phyloP scores from a whole-genome alignment of 805 yeast genomes.

The Teunomyces cretensis region DNA sequence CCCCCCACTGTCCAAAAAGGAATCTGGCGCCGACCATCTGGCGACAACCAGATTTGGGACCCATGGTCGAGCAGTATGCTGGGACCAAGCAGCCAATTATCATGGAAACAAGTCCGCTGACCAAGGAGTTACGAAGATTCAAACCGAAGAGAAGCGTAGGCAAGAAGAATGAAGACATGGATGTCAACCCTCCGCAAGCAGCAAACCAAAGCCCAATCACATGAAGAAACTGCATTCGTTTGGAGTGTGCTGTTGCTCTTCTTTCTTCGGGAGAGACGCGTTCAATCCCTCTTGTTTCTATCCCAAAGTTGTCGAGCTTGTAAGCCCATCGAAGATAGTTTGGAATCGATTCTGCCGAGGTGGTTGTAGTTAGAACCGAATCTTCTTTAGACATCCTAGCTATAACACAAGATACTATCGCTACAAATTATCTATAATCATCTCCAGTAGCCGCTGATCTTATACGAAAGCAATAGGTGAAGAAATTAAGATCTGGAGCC shows the following conservation, averaged over 20 bases:
- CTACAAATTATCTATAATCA: too few species aligned
- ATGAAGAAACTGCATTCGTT: conserved; percentile 20
- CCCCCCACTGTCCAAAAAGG: conserved; percentile 37
- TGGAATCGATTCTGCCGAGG: background rate
- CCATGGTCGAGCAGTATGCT: conserved; percentile 39
- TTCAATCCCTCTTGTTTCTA: conserved; percentile 37
- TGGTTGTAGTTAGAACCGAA: background rate
- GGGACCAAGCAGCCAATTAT: conserved; percentile 36
- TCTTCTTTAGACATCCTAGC: background rate
- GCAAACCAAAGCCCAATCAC: conserved; percentile 40
- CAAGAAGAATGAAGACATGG: conserved; percentile 37
- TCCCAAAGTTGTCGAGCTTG: conserved; percentile 26
- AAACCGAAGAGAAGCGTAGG: conserved; percentile 30
- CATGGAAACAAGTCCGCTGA: conserved; percentile 30
- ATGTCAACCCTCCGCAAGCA: conserved; percentile 39
- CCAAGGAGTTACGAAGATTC: conserved; percentile 24
- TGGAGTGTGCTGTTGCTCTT: conserved; percentile 9
- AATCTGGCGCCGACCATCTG: conserved; percentile 39
- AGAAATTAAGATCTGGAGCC: too few species aligned
- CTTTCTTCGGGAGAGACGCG: conserved; percentile 31
- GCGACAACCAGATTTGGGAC: conserved; percentile 37
- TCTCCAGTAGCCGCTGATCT: too few species aligned
- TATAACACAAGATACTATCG: too few species aligned
- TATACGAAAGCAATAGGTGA: too few species aligned
- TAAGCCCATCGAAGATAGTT: conserved; percentile 9